A percentile compares a stretch with the other conserved stretches of the same genome.
Evolutionary conservation across 1,284 basidiomycete species (phyloP).

Genomic region (Naganishia albida): DNA sequence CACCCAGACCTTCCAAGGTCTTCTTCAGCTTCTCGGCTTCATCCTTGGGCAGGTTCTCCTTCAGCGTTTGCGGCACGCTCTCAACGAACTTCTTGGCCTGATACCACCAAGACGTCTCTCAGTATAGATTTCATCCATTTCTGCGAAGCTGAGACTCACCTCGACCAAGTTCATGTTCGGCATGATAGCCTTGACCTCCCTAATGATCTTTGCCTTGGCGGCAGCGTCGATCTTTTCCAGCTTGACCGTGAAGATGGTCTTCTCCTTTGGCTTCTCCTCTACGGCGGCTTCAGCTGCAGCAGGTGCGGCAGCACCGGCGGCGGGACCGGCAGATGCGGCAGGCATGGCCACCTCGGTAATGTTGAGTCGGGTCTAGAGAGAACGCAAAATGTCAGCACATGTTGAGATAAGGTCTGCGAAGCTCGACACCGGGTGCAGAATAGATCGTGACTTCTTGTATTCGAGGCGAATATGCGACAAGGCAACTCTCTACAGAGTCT

Average conservation of each 20-base stretch:
- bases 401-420: neutral
- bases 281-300: constrained; percentile 62
- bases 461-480: too few species aligned
- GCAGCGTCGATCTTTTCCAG: constrained; percentile 87
- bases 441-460: neutral
- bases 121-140: neutral
- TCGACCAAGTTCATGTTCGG: constrained; percentile 94
- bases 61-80: constrained; percentile 87
- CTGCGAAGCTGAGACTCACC: constrained; percentile 60
- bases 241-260: constrained; percentile 95
- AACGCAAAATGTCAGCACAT: neutral
- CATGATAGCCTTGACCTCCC: constrained; percentile 93
- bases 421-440: neutral
- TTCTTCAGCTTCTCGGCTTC: constrained; percentile 96
- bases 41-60: constrained; percentile 95
- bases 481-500: too few species aligned
- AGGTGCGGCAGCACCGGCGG: constrained; percentile 60
- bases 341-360: constrained; percentile 98
- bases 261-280: constrained; percentile 96
- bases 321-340: constrained; percentile 66
- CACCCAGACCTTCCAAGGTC: constrained; percentile 85
- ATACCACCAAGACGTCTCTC: constrained; percentile 43
- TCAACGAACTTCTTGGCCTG: constrained; percentile 99
- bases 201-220: constrained; percentile 95
- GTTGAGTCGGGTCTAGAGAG: constrained; percentile 79